Base-by-base conservation (phyloP, 257 asterid genomes). In the Solanum peruvianum region DNA sequence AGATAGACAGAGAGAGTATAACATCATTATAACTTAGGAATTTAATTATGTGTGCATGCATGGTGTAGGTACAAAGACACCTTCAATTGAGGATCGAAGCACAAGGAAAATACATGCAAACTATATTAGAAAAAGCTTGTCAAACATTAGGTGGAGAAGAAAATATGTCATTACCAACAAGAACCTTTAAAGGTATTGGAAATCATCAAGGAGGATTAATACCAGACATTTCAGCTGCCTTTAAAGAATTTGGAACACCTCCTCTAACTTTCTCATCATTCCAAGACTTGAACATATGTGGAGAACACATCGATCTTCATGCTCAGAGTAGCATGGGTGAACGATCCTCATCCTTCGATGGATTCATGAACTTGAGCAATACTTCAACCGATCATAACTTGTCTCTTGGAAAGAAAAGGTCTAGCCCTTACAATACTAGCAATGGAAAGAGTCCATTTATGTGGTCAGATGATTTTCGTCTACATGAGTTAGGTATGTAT, bases 81-180 rank as follows among this genome's bases (percentile, higher is more conserved):
- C 96, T 97, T 73, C 99, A 97, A 80, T 90, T 97, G 88, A 89
- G 99, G 88, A 97, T 97, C 47, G 99, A 97, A 85, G 99, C 99
- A 1, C 99, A 97, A 83, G 99, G 99, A 56, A 97, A 97, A 86
- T 97, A 97, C 96, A 97, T 97, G 99, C 99, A 97, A 58, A 92
- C 93, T 1, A 96, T 97, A 29, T 94, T 97, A 3, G 99, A 97
- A 86, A 97, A 94, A 84, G 99, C 99, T 1, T 97, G 99, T 78
- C 99, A 97, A 88, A 97, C 99, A 20, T 95, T 97, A 39, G 96
- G 98, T 35, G 98, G 97, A 1, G 99, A 95, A 39, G 95, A 92
- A 88, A 91, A 64, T 7, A 72, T 70, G 80, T 58, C 91, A 86
- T 90, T 91, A 0, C 90, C 91, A 64, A 58, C 93, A 4, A 92